phyloP scores from a whole-genome alignment of 2,329 filamentous ascomycete species.

The Nemania serpens region DNA sequence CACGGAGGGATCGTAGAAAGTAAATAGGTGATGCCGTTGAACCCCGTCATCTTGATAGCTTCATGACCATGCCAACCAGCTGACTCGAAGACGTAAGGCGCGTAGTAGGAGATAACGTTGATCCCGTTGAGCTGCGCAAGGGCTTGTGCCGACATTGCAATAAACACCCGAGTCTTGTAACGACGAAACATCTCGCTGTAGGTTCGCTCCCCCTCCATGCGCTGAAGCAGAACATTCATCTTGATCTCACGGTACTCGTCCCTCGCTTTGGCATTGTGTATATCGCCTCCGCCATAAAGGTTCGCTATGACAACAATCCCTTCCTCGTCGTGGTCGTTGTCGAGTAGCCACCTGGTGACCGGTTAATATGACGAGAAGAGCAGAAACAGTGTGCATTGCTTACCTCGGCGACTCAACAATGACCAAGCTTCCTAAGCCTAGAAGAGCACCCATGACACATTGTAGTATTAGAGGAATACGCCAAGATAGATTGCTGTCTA shows the following conservation, averaged over 20 bases:
- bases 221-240: slow-evolving; percentile 91
- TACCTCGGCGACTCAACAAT: slow-evolving; percentile 97
- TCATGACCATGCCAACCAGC: slow-evolving; percentile 93
- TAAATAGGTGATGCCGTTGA: slow-evolving; percentile 90
- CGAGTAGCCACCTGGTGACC: slow-evolving; percentile 80
- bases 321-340: slow-evolving; percentile 97
- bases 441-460: slow-evolving; percentile 87
- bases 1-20: slow-evolving; percentile 92
- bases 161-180: slow-evolving; percentile 91
- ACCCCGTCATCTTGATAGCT: slow-evolving; percentile 94
- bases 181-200: slow-evolving; percentile 94
- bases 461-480: slow-evolving; percentile 88
- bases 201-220: slow-evolving; percentile 91
- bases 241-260: slow-evolving; percentile 99
- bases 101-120: slow-evolving; percentile 99
- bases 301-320: slow-evolving; percentile 98
- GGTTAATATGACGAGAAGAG: slow-evolving; percentile 38
- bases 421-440: slow-evolving; percentile 83
- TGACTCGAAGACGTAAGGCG: slow-evolving; percentile 92
- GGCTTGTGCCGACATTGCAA: slow-evolving; percentile 97
- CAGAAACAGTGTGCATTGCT: slow-evolving; percentile 24
- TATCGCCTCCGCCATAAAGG: slow-evolving; percentile 92
- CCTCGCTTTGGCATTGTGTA: slow-evolving; percentile 88
- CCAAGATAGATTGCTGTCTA: slow-evolving; percentile 85
- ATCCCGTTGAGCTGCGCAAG: slow-evolving; percentile 97